Percentiles rank a stretch among this genome's conserved stretches.
These are phyloP conservation scores for Fistulinella prunicolor DNA, from an alignment of 768 basidiomycete genomes.

Conservation along the genomic window DNA sequence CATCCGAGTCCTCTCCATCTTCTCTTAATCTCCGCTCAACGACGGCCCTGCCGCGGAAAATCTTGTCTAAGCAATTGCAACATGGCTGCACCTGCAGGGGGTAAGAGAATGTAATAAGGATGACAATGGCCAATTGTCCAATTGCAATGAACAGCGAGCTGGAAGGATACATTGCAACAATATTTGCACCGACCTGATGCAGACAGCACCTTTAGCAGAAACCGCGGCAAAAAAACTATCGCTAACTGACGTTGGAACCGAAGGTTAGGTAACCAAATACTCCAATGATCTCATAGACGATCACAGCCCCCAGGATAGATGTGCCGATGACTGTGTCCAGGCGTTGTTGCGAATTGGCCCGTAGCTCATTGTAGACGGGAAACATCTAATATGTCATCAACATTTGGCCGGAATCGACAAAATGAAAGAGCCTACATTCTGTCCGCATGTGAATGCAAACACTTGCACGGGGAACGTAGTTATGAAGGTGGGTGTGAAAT, in stretches of 20 bases:
- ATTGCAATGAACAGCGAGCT: conserved; percentile 90
- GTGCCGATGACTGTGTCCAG: conserved; percentile 87
- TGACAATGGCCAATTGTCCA: conserved; percentile 89
- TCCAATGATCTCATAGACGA: conserved; percentile 87
- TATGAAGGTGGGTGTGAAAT: conserved; percentile 74
- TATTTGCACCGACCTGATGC: conserved; percentile 78
- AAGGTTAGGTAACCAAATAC: conserved; percentile 92
- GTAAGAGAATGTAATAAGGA: conserved; percentile 89
- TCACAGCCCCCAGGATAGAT: conserved; percentile 79
- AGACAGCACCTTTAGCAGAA: conserved; percentile 2
- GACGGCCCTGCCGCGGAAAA: conserved; percentile 53
- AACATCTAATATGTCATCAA: conserved; percentile 61
- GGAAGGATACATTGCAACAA: conserved; percentile 91
- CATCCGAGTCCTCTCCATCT: conserved; percentile 50
- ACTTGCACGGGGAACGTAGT: conserved; percentile 92
- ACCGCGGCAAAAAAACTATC: background rate
- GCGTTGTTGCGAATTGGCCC: conserved; percentile 70
- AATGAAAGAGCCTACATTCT: conserved; percentile 61
- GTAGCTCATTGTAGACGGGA: conserved; percentile 90
- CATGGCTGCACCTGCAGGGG: conserved; percentile 95
- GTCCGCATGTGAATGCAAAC: conserved; percentile 89
- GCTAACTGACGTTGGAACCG: conserved; percentile 66
- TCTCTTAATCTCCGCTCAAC: conserved; percentile 41
- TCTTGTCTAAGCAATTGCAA: conserved; percentile 87
- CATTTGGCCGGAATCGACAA: conserved; percentile 1